A percentile compares a stretch with the other conserved stretches of the same genome.
Conservation (phyloP, 345 rosid genomes). For the Laguncularia racemosa region DNA sequence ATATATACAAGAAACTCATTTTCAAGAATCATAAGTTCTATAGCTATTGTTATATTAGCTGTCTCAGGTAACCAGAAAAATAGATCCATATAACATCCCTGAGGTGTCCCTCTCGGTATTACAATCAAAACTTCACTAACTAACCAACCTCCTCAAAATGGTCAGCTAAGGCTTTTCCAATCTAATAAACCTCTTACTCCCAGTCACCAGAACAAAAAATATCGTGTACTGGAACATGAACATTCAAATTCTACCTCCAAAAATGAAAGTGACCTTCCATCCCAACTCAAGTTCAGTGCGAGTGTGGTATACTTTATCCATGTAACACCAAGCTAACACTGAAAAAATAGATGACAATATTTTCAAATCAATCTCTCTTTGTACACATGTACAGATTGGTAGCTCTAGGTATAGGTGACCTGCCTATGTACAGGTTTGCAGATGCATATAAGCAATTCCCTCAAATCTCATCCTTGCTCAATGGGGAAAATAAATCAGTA, state of each 20-base stretch:
- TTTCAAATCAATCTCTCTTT: constrained; percentile 33
- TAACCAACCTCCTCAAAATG: constrained; percentile 31
- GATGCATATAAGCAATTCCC: constrained; percentile 3
- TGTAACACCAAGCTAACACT: constrained; percentile 8
- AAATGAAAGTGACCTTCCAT: constrained; percentile 6
- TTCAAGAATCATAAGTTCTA: constrained; percentile 19
- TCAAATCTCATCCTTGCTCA: constrained; percentile 8
- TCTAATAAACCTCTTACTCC: constrained; percentile 20
- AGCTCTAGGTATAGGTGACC: constrained; percentile 12
- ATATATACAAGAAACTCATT: constrained; percentile 5
- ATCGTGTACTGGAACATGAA: constrained; percentile 11
- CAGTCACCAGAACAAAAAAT: constrained; percentile 15
- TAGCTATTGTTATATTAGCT: constrained; percentile 5
- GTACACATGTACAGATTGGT: constrained; percentile 38
- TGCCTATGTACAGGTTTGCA: constrained; percentile 14
- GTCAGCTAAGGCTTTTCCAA: constrained; percentile 23
- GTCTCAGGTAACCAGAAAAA: constrained; percentile 4
- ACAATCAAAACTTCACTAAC: not conserved
- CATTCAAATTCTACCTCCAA: constrained; percentile 9
- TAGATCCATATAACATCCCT: constrained; percentile 10
- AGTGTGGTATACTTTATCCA: constrained; percentile 15
- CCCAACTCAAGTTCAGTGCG: constrained; percentile 17
- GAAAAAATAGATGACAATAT: constrained; percentile 19
- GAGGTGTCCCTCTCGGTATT: constrained; percentile 14
- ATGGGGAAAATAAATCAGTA: constrained; percentile 1